phyloP scores from a whole-genome alignment of 257 asterid species.

The Solanum appendiculatum region DNA sequence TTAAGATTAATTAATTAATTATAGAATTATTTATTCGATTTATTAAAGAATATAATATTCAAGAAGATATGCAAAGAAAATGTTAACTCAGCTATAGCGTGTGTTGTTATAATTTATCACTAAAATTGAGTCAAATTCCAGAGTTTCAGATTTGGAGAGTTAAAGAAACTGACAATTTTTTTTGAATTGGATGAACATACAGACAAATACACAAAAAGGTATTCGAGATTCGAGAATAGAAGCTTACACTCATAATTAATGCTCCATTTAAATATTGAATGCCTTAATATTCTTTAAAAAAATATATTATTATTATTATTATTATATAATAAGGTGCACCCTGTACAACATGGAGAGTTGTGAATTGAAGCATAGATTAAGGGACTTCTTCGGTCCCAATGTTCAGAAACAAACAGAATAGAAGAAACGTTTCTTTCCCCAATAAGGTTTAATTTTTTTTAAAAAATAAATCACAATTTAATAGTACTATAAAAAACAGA shows the following conservation, averaged over 20 bases:
- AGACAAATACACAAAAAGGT: not conserved
- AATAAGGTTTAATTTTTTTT: not conserved
- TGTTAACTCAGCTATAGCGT: not conserved
- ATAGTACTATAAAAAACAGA: not conserved
- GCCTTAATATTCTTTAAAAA: not conserved
- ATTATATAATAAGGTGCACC: constrained; percentile 1
- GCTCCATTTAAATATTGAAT: not conserved
- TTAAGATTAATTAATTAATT: too few species aligned
- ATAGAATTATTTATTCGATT: too few species aligned
- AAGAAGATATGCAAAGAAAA: not conserved
- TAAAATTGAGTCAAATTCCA: constrained; percentile 39
- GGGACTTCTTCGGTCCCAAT: constrained; percentile 10
- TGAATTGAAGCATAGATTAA: constrained; percentile 31
- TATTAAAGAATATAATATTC: not conserved
- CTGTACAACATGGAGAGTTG: constrained; percentile 36
- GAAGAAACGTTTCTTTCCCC: constrained; percentile 43
- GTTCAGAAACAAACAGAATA: constrained; percentile 35
- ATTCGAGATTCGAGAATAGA: constrained; percentile 43
- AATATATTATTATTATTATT: not conserved
- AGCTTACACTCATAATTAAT: constrained; percentile 2
- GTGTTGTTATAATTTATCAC: not conserved
- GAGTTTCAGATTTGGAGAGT: constrained; percentile 45
- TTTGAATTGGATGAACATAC: constrained; percentile 9
- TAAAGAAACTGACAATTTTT: constrained; percentile 40
- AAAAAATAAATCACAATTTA: too few species aligned